phyloP scores from a whole-genome alignment of 805 yeast genomes.

The Millerago galiae region DNA sequence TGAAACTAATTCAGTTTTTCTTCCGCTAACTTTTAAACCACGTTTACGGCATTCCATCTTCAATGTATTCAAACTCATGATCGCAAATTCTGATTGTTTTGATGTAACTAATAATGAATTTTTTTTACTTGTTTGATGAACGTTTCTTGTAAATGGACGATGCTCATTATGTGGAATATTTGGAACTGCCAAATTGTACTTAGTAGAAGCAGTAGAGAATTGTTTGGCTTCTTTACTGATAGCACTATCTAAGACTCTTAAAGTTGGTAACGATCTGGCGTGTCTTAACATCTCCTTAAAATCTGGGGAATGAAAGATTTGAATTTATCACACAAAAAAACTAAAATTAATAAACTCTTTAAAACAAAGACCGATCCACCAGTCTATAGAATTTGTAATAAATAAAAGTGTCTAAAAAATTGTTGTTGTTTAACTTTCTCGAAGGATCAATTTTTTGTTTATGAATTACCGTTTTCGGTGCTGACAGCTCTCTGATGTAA shows the following conservation, averaged over 20 bases:
- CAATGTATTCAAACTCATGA: slow-evolving; percentile 48
- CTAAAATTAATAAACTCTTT: no score
- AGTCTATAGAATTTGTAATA: no score
- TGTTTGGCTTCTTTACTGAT: slow-evolving; percentile 4
- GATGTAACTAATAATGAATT: slow-evolving; percentile 20
- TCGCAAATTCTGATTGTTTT: slow-evolving; percentile 22
- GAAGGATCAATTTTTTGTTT: not conserved
- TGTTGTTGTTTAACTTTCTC: not conserved
- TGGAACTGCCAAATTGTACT: slow-evolving; percentile 17
- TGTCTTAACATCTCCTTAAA: slow-evolving; percentile 22
- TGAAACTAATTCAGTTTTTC: slow-evolving; percentile 47
- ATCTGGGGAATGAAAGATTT: not conserved
- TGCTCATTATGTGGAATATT: slow-evolving; percentile 18
- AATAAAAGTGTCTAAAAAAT: no score
- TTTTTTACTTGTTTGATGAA: slow-evolving; percentile 25
- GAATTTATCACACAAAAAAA: no score
- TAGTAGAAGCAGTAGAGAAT: slow-evolving; percentile 9
- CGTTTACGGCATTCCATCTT: slow-evolving; percentile 53
- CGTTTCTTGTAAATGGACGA: slow-evolving; percentile 17
- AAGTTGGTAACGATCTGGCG: slow-evolving; percentile 24
- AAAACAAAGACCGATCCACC: no score
- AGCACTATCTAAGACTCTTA: slow-evolving; percentile 13
- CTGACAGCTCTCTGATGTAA: no score
- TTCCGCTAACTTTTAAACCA: slow-evolving; percentile 57
- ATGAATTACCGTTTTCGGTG: not conserved